phyloP scores from a whole-genome alignment of 768 basidiomycete species.

The Rickenella mellea region DNA sequence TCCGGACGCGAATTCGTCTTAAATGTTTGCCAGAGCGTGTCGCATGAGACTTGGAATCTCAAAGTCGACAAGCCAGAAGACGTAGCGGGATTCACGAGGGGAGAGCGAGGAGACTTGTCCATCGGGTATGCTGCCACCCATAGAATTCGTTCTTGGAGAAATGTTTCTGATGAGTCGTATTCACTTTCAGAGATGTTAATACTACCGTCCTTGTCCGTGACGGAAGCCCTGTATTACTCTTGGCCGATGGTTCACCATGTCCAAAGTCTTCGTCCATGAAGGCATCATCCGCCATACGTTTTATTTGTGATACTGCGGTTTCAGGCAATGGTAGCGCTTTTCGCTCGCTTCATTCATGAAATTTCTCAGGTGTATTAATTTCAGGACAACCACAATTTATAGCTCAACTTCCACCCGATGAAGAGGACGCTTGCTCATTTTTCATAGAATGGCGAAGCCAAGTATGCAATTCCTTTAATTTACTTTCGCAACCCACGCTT shows the following conservation, averaged over 20 bases:
- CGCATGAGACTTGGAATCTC: constrained; percentile 48
- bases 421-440: constrained; percentile 64
- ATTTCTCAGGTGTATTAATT: background rate
- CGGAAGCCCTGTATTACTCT: constrained; percentile 43
- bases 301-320: constrained; percentile 64
- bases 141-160: background rate
- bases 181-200: constrained; percentile 41
- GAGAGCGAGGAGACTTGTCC: constrained; percentile 57
- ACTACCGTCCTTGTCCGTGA: constrained; percentile 49
- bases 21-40: constrained; percentile 54
- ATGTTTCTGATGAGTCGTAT: constrained; percentile 10
- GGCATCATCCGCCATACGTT: constrained; percentile 64
- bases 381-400: constrained; percentile 45
- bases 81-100: constrained; percentile 54
- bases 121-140: constrained; percentile 55
- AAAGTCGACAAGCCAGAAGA: constrained; percentile 41
- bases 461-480: constrained; percentile 32
- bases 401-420: constrained; percentile 59
- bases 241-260: constrained; percentile 61
- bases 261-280: constrained; percentile 31
- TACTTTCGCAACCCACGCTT: background rate
- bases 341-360: background rate
- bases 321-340: constrained; percentile 40
- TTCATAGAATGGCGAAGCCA: constrained; percentile 80
- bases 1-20: constrained; percentile 40